Evolutionary conservation across 257 asterid species (phyloP).

Genomic region (Solanum dulcamara): DNA sequence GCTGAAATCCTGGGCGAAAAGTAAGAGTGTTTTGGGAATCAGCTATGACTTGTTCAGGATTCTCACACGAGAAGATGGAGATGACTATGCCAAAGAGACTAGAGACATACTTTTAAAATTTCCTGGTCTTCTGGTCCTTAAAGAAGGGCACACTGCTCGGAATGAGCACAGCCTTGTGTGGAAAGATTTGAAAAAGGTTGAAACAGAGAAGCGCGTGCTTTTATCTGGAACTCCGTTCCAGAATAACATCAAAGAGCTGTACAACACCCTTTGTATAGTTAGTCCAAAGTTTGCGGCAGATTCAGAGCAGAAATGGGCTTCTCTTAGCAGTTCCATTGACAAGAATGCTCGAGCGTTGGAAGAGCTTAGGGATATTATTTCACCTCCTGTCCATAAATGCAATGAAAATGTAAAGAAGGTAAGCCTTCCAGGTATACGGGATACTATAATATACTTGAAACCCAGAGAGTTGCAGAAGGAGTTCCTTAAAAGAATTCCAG

Average conservation of each 20-base stretch:
- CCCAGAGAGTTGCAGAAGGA: slow-evolving; percentile 40
- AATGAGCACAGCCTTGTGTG: slow-evolving; percentile 34
- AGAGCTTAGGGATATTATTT: slow-evolving; percentile 31
- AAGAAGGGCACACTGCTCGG: slow-evolving; percentile 77
- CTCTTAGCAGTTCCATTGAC: slow-evolving; percentile 24
- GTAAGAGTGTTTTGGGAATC: slow-evolving; percentile 38
- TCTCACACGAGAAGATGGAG: slow-evolving; percentile 22
- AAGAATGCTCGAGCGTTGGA: slow-evolving; percentile 15
- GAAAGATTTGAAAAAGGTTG: slow-evolving; percentile 35
- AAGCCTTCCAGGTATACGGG: slow-evolving; percentile 51
- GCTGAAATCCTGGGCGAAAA: background rate
- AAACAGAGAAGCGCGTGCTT: slow-evolving; percentile 41
- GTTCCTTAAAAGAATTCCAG: slow-evolving; percentile 6
- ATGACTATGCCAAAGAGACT: background rate
- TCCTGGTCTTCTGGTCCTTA: slow-evolving; percentile 51
- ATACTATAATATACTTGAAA: slow-evolving; percentile 25
- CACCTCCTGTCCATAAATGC: slow-evolving; percentile 53
- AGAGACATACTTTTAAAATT: slow-evolving; percentile 35
- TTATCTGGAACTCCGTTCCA: slow-evolving; percentile 81
- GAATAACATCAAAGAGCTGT: slow-evolving; percentile 52
- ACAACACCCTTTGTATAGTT: slow-evolving; percentile 8
- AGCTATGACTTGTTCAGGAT: slow-evolving; percentile 42
- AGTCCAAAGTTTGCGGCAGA: slow-evolving; percentile 5
- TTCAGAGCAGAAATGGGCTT: slow-evolving; percentile 17
- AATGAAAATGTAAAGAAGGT: slow-evolving; percentile 45